A percentile compares a stretch with the other conserved stretches of the same genome.
Evolutionary conservation across 2,329 filamentous ascomycete genomes (phyloP).

Genomic region (Pseudopyrenochaeta lycopersici): DNA sequence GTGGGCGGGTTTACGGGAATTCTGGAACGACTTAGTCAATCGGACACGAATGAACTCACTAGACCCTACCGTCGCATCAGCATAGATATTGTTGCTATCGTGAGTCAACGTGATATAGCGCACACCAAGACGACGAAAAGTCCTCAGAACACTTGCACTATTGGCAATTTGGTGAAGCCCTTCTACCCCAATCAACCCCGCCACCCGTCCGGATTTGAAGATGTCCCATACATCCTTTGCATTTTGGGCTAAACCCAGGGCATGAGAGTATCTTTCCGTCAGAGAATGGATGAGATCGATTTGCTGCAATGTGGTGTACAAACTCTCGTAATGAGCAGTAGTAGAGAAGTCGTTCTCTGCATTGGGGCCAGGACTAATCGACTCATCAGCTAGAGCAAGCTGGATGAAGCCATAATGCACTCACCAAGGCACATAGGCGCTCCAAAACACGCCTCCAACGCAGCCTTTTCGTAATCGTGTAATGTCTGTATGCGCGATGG

Average conservation of each 20-base stretch:
- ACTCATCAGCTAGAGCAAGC: no score
- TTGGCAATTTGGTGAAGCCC: slow-evolving; percentile 93
- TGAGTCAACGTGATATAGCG: slow-evolving; percentile 88
- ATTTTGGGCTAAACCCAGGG: background rate
- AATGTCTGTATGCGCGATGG: slow-evolving; percentile 62
- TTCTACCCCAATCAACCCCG: slow-evolving; percentile 26
- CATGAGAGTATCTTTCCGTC: no score
- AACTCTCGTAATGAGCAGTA: no score
- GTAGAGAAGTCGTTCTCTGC: no score
- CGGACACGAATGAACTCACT: slow-evolving; percentile 48
- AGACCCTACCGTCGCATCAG: slow-evolving; percentile 46
- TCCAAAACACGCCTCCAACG: slow-evolving; percentile 88
- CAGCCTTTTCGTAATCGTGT: slow-evolving; percentile 73
- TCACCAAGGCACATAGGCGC: slow-evolving; percentile 74
- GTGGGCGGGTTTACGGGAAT: no score
- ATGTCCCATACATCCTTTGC: background rate
- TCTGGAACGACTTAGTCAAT: no score
- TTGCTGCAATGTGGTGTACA: no score
- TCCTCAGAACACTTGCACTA: slow-evolving; percentile 74
- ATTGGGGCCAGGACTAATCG: no score
- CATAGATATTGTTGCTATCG: slow-evolving; percentile 88
- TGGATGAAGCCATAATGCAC: background rate
- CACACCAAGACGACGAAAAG: slow-evolving; percentile 78
- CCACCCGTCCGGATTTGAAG: background rate
- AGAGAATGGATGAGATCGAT: no score